These are phyloP conservation scores for Pleurotus giganteus DNA, from an alignment of 768 basidiomycete species.

Conservation along the genomic window DNA sequence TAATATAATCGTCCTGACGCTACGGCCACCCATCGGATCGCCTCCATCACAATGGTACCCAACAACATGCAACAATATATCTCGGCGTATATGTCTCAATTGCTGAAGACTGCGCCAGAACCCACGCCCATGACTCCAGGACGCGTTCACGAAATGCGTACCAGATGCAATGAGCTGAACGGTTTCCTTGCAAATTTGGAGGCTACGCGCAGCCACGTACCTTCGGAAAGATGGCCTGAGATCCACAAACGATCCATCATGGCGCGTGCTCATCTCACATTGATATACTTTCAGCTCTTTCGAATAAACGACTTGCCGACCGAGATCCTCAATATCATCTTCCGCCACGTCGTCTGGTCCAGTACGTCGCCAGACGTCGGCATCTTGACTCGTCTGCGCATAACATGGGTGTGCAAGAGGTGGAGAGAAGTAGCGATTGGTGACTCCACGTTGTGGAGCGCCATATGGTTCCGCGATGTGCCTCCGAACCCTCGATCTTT, in stretches of 20 bases:
- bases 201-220: neutral
- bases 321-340: conserved; percentile 65
- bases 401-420: conserved; percentile 59
- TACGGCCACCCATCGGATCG: too few relatives aligned
- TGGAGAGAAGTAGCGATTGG: conserved; percentile 51
- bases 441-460: conserved; percentile 60
- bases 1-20: neutral
- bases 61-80: neutral
- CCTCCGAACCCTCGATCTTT: conserved; percentile 50
- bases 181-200: neutral
- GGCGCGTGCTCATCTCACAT: conserved; percentile 26
- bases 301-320: conserved; percentile 60
- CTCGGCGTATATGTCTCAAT: neutral
- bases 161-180: neutral
- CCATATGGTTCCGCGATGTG: conserved; percentile 59
- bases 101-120: neutral
- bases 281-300: conserved; percentile 39
- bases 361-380: conserved; percentile 30
- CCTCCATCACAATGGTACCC: neutral
- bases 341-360: conserved; percentile 62
- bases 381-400: conserved; percentile 37
- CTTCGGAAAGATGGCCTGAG: conserved; percentile 16
- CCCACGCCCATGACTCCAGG: neutral
- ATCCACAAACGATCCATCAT: conserved; percentile 15
- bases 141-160: neutral